phyloP scores from a whole-genome alignment of 208 protist species.

The Trypanosomatidae sp. region DNA sequence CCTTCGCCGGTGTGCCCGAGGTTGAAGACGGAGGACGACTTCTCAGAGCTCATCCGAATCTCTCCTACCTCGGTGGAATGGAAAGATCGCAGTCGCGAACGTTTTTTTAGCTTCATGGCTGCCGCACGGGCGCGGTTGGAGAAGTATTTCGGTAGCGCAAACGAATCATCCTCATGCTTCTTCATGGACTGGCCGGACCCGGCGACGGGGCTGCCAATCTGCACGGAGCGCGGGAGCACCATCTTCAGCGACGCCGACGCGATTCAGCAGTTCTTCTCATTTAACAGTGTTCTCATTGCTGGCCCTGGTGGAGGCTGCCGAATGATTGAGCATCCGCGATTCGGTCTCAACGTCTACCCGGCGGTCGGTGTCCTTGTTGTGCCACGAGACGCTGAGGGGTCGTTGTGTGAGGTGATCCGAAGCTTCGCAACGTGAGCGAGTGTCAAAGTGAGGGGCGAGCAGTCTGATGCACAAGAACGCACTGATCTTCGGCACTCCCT shows the following conservation, averaged over 20 bases:
- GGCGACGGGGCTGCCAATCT: slow-evolving; percentile 45
- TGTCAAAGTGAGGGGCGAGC: not conserved
- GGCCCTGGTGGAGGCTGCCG: slow-evolving; percentile 45
- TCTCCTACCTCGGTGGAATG: slow-evolving; percentile 28
- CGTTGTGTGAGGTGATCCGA: slow-evolving; percentile 17
- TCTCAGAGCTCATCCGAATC: slow-evolving; percentile 39
- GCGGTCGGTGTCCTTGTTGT: slow-evolving; percentile 32
- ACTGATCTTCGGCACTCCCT: not conserved
- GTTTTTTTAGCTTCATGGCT: slow-evolving; percentile 46
- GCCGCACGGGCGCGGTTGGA: slow-evolving; percentile 6
- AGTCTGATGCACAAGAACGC: not conserved
- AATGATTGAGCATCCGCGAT: slow-evolving; percentile 48
- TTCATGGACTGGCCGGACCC: slow-evolving; percentile 60
- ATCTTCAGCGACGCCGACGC: slow-evolving; percentile 41
- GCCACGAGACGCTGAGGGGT: slow-evolving; percentile 12
- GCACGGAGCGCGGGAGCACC: slow-evolving; percentile 25
- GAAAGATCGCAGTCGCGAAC: slow-evolving; percentile 49
- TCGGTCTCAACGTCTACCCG: slow-evolving; percentile 49
- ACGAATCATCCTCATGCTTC: not conserved
- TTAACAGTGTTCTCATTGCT: slow-evolving; percentile 37
- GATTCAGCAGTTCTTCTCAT: slow-evolving; percentile 51
- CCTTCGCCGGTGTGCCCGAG: not conserved
- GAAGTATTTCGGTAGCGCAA: not conserved
- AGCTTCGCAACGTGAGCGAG: slow-evolving; percentile 10
- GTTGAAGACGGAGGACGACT: slow-evolving; percentile 9